phyloP scores from a whole-genome alignment of 306 rosid species.

The Begonia peltatifolia region DNA sequence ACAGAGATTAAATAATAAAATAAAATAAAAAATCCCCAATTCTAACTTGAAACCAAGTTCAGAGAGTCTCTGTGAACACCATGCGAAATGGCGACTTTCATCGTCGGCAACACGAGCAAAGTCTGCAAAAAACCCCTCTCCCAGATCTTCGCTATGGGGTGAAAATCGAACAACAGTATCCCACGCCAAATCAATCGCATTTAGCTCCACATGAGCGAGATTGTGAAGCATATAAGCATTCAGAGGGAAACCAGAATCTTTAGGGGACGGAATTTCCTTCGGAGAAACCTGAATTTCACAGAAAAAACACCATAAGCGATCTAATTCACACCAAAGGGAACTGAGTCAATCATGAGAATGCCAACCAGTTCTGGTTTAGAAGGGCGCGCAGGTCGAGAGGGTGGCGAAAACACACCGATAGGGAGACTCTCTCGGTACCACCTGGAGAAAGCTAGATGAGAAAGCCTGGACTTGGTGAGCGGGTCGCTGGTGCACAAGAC shows the following conservation, averaged over 20 bases:
- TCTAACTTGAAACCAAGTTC: conserved; percentile 92
- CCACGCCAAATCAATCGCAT: conserved; percentile 96
- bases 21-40: not conserved
- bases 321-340: not conserved
- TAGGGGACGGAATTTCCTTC: conserved; percentile 81
- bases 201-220: conserved; percentile 91
- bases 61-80: conserved; percentile 95
- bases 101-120: conserved; percentile 96
- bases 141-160: conserved; percentile 51
- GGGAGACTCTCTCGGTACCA: conserved; percentile 64
- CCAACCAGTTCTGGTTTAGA: conserved; percentile 43
- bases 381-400: conserved; percentile 34
- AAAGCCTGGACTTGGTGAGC: conserved; percentile 47
- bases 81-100: conserved; percentile 84
- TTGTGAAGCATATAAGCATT: conserved; percentile 92
- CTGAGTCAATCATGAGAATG: not conserved
- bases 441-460: conserved; percentile 64
- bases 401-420: conserved; percentile 42
- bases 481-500: conserved; percentile 78
- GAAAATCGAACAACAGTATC: conserved; percentile 90
- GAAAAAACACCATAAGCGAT: not conserved
- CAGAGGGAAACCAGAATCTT: conserved; percentile 73
- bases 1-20: not conserved
- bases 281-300: conserved; percentile 53
- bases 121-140: conserved; percentile 80